Conservation (phyloP, 495 filamentous ascomycete species). For the Evernia prunastri region DNA sequence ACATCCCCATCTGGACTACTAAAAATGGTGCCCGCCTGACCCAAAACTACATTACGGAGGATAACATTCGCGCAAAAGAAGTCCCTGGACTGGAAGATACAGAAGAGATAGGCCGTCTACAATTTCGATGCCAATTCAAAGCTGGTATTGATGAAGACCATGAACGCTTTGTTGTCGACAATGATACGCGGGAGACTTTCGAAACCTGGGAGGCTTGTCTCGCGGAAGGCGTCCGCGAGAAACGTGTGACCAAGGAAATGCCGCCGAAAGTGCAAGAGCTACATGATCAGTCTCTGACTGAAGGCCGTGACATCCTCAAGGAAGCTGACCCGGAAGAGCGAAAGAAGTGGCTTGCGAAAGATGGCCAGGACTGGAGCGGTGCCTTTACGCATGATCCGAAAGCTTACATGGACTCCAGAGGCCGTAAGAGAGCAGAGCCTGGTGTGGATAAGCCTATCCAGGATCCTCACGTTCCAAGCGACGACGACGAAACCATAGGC, state of each 20-base stretch:
- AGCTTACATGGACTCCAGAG: constrained; percentile 45
- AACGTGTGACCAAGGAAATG: constrained; percentile 59
- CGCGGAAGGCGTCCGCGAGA: constrained; percentile 70
- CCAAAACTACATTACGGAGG: constrained; percentile 83
- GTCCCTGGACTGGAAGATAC: constrained; percentile 64
- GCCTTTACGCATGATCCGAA: constrained; percentile 67
- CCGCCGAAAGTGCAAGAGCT: constrained; percentile 59
- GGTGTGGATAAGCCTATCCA: constrained; percentile 49
- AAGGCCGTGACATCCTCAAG: constrained; percentile 73
- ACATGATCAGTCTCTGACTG: constrained; percentile 70
- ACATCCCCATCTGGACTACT: constrained; percentile 82
- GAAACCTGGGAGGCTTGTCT: constrained; percentile 91
- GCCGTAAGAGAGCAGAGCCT: constrained; percentile 48
- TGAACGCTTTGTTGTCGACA: constrained; percentile 73
- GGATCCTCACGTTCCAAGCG: constrained; percentile 49
- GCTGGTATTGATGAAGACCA: constrained; percentile 89
- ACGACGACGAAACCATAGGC: constrained; percentile 38
- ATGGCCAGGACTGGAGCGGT: constrained; percentile 83
- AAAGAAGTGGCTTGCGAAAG: constrained; percentile 67
- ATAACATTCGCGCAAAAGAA: constrained; percentile 51
- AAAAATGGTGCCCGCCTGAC: constrained; percentile 63
- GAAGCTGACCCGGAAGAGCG: constrained; percentile 61
- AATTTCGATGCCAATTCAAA: constrained; percentile 75
- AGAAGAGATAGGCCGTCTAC: constrained; percentile 69
- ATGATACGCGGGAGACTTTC: constrained; percentile 83